These are phyloP conservation scores for Cladochytrium replicatum DNA, from an alignment of 192 early-diverging fungal genomes.

Conservation along the genomic window DNA sequence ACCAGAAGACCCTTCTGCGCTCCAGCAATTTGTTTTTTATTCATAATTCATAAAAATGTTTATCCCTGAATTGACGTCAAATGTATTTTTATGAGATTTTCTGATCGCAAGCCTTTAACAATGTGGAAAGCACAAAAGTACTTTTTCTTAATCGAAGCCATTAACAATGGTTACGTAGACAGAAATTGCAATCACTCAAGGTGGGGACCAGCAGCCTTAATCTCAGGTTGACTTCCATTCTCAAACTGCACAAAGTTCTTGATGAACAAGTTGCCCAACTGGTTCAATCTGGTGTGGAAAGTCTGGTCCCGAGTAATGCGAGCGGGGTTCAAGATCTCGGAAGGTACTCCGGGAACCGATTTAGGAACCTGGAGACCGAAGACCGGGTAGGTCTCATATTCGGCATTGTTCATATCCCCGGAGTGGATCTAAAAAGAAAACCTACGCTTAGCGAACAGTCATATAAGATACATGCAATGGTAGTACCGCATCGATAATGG, in stretches of 20 bases:
- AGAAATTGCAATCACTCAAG: no score
- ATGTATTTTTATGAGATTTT: no score
- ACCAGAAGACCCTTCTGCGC: no score
- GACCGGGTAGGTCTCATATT: constrained; percentile 76
- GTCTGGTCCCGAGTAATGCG: constrained; percentile 53
- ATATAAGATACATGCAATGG: no score
- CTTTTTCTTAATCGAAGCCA: no score
- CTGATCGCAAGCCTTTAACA: no score
- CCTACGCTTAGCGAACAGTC: no score
- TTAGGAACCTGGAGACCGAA: constrained; percentile 87
- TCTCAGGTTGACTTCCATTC: constrained; percentile 40
- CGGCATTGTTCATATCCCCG: constrained; percentile 75
- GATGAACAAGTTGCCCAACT: constrained; percentile 60
- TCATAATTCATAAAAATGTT: no score
- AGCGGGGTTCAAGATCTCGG: constrained; percentile 76
- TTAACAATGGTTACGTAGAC: no score
- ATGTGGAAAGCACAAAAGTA: no score
- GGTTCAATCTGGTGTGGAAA: constrained; percentile 41
- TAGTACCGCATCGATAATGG: constrained; percentile 97
- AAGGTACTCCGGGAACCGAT: constrained; percentile 61
- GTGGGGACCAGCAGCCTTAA: constrained; percentile 18
- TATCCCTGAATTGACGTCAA: no score
- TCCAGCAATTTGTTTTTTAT: no score
- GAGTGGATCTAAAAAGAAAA: constrained; percentile 63
- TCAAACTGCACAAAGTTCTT: constrained; percentile 68